phyloP scores from a whole-genome alignment of 106 monocot genomes.

The Platanthera guangdongensis region DNA sequence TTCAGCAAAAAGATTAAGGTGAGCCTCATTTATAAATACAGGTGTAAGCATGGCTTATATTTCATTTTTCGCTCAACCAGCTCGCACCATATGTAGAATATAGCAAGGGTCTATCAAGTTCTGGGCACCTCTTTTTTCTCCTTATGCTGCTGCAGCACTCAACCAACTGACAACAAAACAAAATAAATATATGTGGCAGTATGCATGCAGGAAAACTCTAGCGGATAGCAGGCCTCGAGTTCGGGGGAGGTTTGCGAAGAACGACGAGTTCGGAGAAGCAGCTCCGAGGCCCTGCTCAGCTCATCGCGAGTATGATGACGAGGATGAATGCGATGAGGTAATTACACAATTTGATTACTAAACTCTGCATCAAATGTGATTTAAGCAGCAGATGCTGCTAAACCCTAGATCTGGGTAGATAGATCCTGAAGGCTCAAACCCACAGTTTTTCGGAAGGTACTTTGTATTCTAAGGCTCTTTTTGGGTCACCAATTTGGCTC shows the following conservation, averaged over 20 bases:
- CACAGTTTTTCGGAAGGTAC: no score
- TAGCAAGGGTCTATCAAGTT: no score
- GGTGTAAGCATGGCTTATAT: not conserved
- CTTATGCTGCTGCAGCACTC: no score
- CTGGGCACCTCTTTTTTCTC: no score
- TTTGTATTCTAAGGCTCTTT: no score
- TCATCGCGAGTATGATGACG: conserved; percentile 41
- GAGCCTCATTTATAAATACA: not conserved
- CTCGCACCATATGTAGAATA: not conserved
- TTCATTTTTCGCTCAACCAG: not conserved
- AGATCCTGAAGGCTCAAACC: no score
- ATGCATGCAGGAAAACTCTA: conserved; percentile 79
- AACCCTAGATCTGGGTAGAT: no score
- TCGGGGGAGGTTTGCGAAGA: conserved; percentile 82
- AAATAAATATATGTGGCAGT: conserved; percentile 28
- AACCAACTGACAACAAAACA: not conserved
- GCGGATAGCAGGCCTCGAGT: conserved; percentile 81
- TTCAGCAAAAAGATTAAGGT: conserved; percentile 98
- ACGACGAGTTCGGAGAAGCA: conserved; percentile 54
- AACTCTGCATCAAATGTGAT: no score
- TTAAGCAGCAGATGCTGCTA: no score
- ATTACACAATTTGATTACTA: not conserved
- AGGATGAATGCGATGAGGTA: conserved; percentile 13
- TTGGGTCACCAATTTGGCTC: no score
- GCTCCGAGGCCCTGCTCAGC: conserved; percentile 16